Base-by-base conservation (phyloP, 768 basidiomycete species). In the Leccinum truebloodii region DNA sequence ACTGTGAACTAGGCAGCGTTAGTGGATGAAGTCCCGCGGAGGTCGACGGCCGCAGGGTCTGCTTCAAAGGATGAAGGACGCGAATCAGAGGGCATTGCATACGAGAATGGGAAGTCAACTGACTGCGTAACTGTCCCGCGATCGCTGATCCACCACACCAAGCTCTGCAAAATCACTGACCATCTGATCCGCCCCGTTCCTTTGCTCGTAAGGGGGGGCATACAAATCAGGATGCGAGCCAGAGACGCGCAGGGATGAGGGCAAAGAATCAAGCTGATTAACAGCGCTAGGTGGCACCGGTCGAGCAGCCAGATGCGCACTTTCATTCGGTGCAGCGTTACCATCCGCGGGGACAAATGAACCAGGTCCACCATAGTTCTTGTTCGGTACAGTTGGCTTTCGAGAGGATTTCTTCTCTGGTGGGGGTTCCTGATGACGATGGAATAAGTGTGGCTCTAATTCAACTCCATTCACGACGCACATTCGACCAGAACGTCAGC, bases 401-500 rank as follows among this genome's bases (percentile, higher is more conserved):
- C 80, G 73, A 13, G 78, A 71, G 13, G 74, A 62, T 65, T 85
- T 89, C 75, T 89, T 92, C 65, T 84, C 84, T n/a, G 91, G 92
- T 6, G 88, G 80, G 37, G 88, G 86, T 74, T 89, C 92, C 92
- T 93, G 24, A 39, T 48, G n/a, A 58, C 54, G 13, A 28, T 50
- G 50, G 30, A 53, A 54, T 64, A 51, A 63, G 59, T n/a, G 61
- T 44, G 46, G n/a, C 9, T 48, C 22, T 20, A 49, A 48, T 30
- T n/a, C 8, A n/a, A n/a, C 46, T 30, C 46, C 6, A 46, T 46
- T 9, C 34, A 22, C 35, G 46, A 62, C 89, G 59, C 63, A 93
- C 92, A 71, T 94, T 93, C 10, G 95, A 95, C 87, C 92, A 99
- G 77, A 96, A 98, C 0, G 97, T 99, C 68, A 98, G 74, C 72